Percentiles rank a stretch among this genome's conserved stretches.
Evolutionary conservation across 1,139 yeast species (phyloP).

Genomic region (Suhomyces maxii): DNA sequence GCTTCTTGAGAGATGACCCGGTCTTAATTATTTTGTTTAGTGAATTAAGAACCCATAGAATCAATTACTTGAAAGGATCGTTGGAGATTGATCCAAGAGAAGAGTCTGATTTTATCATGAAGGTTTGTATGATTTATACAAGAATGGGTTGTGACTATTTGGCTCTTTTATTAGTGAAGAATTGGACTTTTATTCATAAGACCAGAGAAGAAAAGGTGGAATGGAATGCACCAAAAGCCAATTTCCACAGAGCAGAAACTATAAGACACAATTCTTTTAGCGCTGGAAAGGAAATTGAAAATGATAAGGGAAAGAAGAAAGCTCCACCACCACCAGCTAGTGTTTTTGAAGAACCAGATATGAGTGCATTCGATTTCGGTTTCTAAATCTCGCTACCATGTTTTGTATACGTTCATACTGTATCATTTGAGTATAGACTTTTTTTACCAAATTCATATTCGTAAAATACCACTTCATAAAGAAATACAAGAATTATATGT

Average conservation of each 20-base stretch:
- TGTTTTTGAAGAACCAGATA: slow-evolving; percentile 73
- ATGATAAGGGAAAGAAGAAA: neutral
- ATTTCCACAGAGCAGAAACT: slow-evolving; percentile 1
- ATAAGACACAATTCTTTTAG: slow-evolving; percentile 4
- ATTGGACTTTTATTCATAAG: slow-evolving; percentile 61
- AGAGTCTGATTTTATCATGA: slow-evolving; percentile 63
- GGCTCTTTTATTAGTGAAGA: slow-evolving; percentile 58
- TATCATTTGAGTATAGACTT: no score
- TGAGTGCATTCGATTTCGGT: slow-evolving; percentile 75
- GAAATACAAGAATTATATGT: no score
- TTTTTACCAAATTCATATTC: no score
- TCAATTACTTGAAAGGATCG: slow-evolving; percentile 51
- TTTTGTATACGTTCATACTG: no score
- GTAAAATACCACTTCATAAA: no score
- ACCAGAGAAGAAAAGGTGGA: slow-evolving; percentile 6
- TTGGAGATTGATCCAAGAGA: slow-evolving; percentile 41
- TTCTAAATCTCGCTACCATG: slow-evolving; percentile 20
- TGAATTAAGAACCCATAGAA: slow-evolving; percentile 53
- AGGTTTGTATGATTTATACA: slow-evolving; percentile 65
- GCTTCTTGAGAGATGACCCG: slow-evolving; percentile 75
- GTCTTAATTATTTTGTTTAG: slow-evolving; percentile 67
- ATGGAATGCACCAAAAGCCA: slow-evolving; percentile 5
- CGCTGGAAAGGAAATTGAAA: neutral
- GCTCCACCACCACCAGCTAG: slow-evolving; percentile 48
- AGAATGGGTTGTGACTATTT: slow-evolving; percentile 92